Conservation (phyloP, 108 stramenopile species). For the Cylindrotheca fusiformis region DNA sequence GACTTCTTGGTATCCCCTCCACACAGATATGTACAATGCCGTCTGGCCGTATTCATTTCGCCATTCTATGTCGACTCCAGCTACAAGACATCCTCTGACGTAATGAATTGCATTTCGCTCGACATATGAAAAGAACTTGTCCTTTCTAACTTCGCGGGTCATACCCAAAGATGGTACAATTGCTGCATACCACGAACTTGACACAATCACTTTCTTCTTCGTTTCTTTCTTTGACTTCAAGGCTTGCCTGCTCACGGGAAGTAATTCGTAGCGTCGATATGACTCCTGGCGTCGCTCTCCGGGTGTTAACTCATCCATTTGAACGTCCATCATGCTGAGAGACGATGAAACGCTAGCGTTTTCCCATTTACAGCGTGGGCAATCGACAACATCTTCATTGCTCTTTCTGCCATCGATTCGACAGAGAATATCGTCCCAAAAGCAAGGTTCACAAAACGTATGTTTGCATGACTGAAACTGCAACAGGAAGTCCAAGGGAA, state of each 20-base stretch:
- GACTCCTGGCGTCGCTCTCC: constrained; percentile 33
- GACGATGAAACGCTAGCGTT: no score
- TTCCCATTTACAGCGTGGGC: background rate
- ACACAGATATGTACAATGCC: constrained; percentile 68
- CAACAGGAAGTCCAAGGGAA: background rate
- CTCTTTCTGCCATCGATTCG: constrained; percentile 35
- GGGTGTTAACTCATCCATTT: constrained; percentile 18
- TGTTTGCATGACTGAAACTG: constrained; percentile 32
- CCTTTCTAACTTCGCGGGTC: constrained; percentile 65
- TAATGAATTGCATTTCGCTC: constrained; percentile 42
- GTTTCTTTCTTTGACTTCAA: constrained; percentile 35
- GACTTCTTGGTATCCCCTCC: constrained; percentile 46
- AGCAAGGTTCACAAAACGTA: constrained; percentile 56
- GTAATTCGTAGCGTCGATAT: constrained; percentile 31
- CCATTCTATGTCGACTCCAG: constrained; percentile 65
- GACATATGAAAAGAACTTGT: constrained; percentile 68
- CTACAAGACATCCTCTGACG: constrained; percentile 51
- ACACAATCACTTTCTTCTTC: constrained; percentile 33
- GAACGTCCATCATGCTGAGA: background rate
- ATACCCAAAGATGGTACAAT: constrained; percentile 43
- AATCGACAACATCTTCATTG: constrained; percentile 15
- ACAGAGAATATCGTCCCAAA: constrained; percentile 60
- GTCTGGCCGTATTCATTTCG: constrained; percentile 79
- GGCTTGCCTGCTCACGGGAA: constrained; percentile 44
- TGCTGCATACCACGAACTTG: constrained; percentile 55